These are phyloP conservation scores for Ophiocordyceps robertsii DNA, from an alignment of 2,329 filamentous ascomycete species.

Conservation along the genomic window DNA sequence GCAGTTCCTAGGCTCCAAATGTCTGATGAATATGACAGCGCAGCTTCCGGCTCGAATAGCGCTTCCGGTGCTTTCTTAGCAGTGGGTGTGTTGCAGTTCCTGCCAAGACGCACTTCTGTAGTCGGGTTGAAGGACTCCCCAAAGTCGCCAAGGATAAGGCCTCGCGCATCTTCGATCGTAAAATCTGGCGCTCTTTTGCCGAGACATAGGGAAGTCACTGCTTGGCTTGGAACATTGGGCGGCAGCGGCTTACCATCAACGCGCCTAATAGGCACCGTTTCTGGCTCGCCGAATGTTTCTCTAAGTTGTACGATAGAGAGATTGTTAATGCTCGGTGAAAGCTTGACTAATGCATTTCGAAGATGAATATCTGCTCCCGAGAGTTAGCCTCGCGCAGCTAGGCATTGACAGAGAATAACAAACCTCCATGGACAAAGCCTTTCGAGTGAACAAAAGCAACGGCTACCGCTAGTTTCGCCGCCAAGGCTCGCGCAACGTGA, in stretches of 20 bases:
- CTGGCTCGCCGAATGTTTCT: slow-evolving; percentile 14
- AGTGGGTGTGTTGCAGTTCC: slow-evolving; percentile 7
- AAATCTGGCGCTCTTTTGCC: slow-evolving; percentile 15
- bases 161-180: slow-evolving; percentile 11
- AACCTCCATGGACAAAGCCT: slow-evolving; percentile 13
- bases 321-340: slow-evolving; percentile 5
- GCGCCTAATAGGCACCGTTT: slow-evolving; percentile 12
- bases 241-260: slow-evolving; percentile 10
- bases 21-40: slow-evolving; percentile 4
- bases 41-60: background rate
- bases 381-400: background rate
- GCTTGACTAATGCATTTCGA: slow-evolving; percentile 8
- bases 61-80: slow-evolving; percentile 1
- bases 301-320: slow-evolving; percentile 18
- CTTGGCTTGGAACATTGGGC: slow-evolving; percentile 12
- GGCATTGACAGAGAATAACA: background rate
- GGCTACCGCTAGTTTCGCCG: slow-evolving; percentile 6
- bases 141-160: slow-evolving; percentile 19
- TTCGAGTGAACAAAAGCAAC: slow-evolving; percentile 11
- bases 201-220: slow-evolving; percentile 9
- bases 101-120: slow-evolving; percentile 8
- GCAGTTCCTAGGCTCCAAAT: slow-evolving; percentile 9
- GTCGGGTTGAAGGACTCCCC: slow-evolving; percentile 16
- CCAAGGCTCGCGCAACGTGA: background rate
- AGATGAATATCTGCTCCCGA: slow-evolving; percentile 12